phyloP scores from a whole-genome alignment of 1,284 basidiomycete genomes.

The Microbotryomycetes sp. region DNA sequence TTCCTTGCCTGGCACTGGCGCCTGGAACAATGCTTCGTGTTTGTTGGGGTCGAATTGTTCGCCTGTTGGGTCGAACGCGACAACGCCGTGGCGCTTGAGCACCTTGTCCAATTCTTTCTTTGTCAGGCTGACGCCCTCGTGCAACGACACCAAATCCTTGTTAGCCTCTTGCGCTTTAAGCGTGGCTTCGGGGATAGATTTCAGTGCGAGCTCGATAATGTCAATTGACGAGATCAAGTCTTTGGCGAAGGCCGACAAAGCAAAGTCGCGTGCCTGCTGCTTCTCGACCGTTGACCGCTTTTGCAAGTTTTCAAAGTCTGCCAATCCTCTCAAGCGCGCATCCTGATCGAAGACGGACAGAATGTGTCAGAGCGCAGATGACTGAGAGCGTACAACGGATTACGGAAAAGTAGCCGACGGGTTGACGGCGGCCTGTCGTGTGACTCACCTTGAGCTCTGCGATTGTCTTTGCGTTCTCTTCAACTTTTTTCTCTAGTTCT shows the following conservation, averaged over 20 bases:
- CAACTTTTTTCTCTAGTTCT: not conserved
- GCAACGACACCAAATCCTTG: slow-evolving; percentile 59
- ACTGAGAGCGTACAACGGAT: not conserved
- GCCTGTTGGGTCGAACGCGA: slow-evolving; percentile 82
- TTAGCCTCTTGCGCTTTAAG: slow-evolving; percentile 43
- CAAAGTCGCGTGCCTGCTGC: slow-evolving; percentile 84
- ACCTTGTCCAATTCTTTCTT: slow-evolving; percentile 83
- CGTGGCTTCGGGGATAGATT: slow-evolving; percentile 61
- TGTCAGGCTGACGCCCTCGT: slow-evolving; percentile 85
- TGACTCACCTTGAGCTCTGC: slow-evolving; percentile 29
- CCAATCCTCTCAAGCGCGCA: slow-evolving; percentile 43
- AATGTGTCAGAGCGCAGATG: not conserved
- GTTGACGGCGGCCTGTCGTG: not conserved
- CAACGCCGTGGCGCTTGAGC: slow-evolving; percentile 83
- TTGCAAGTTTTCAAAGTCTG: slow-evolving; percentile 91
- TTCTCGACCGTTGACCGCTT: slow-evolving; percentile 84
- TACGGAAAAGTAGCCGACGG: not conserved
- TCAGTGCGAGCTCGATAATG: slow-evolving; percentile 77
- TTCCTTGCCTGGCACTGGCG: slow-evolving; percentile 75
- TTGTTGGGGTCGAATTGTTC: slow-evolving; percentile 89
- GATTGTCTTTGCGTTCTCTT: slow-evolving; percentile 4
- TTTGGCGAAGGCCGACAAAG: slow-evolving; percentile 79
- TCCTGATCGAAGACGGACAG: slow-evolving; percentile 24
- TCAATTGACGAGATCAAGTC: slow-evolving; percentile 90
- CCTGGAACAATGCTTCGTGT: slow-evolving; percentile 93